Percentiles rank a stretch among this genome's conserved stretches.
These are phyloP conservation scores for Aphanomyces stellatus DNA, from an alignment of 352 stramenopile genomes.

Conservation along the genomic window DNA sequence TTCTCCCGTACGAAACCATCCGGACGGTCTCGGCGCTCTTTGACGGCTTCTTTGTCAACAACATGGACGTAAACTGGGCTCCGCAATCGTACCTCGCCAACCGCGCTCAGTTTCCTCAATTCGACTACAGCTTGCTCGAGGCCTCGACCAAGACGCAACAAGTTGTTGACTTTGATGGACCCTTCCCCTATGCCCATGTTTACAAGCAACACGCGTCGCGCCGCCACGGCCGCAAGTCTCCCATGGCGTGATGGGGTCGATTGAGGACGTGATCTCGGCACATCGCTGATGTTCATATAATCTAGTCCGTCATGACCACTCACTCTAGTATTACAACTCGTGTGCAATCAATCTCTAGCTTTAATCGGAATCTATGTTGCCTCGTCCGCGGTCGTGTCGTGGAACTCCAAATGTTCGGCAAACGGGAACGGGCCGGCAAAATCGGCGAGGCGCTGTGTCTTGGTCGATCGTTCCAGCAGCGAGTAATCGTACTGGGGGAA, in stretches of 20 bases:
- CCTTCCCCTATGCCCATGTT: neutral
- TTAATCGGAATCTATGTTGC: too few species aligned
- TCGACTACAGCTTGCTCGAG: conserved; percentile 54
- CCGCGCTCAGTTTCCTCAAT: conserved; percentile 32
- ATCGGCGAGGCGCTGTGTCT: conserved; percentile 58
- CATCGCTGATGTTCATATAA: too few species aligned
- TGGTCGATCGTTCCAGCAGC: conserved; percentile 52
- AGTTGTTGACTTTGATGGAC: neutral
- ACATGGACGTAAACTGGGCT: conserved; percentile 59
- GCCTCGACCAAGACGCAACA: conserved; percentile 50
- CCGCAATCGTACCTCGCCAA: conserved; percentile 56
- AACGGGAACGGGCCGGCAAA: conserved; percentile 68
- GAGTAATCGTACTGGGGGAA: conserved; percentile 49
- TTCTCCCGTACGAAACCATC: conserved; percentile 61
- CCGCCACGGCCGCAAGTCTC: neutral
- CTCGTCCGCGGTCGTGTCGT: too few species aligned
- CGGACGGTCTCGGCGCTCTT: conserved; percentile 48
- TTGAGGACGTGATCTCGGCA: too few species aligned
- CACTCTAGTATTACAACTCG: too few species aligned
- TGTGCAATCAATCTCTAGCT: too few species aligned
- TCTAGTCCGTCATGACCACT: too few species aligned
- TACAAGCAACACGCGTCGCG: neutral
- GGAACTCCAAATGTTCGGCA: conserved; percentile 41
- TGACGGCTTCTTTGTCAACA: conserved; percentile 62
- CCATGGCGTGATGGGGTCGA: too few species aligned